These are phyloP conservation scores for Kwoniella sp. DNA, from an alignment of 768 basidiomycete species.

Conservation along the genomic window DNA sequence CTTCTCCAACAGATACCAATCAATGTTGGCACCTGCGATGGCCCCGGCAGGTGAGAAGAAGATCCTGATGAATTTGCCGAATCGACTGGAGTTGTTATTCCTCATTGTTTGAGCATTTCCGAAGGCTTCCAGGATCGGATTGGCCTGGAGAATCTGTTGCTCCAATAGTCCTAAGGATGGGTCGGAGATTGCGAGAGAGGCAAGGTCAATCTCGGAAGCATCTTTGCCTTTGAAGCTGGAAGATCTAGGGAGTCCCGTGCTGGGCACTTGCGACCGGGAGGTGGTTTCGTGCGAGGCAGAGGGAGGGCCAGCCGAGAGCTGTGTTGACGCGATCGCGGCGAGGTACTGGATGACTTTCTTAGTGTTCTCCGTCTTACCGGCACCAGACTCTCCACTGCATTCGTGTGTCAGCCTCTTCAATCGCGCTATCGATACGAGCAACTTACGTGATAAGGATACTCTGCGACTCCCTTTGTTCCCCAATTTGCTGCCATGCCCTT, in stretches of 20 bases:
- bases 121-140: conserved; percentile 94
- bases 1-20: conserved; percentile 98
- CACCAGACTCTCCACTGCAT: conserved; percentile 92
- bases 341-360: conserved; percentile 99
- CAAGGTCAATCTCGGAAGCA: conserved; percentile 32
- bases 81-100: conserved; percentile 98
- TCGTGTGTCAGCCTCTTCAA: conserved; percentile 5
- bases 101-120: conserved; percentile 97
- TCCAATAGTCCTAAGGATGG: conserved; percentile 72
- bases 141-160: conserved; percentile 93
- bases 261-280: conserved; percentile 29
- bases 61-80: conserved; percentile 90
- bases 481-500: conserved; percentile 97
- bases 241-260: conserved; percentile 65
- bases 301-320: conserved; percentile 38
- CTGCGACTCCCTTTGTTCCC: conserved; percentile 93
- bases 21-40: conserved; percentile 95
- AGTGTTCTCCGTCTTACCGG: conserved; percentile 94
- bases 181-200: conserved; percentile 6
- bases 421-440: conserved; percentile 3
- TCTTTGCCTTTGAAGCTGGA: conserved; percentile 60
- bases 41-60: conserved; percentile 88
- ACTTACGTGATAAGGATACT: conserved; percentile 95
- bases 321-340: conserved; percentile 72
- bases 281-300: conserved; percentile 56